phyloP scores from a whole-genome alignment of 495 filamentous ascomycete genomes.

The Penicillium alfredii region DNA sequence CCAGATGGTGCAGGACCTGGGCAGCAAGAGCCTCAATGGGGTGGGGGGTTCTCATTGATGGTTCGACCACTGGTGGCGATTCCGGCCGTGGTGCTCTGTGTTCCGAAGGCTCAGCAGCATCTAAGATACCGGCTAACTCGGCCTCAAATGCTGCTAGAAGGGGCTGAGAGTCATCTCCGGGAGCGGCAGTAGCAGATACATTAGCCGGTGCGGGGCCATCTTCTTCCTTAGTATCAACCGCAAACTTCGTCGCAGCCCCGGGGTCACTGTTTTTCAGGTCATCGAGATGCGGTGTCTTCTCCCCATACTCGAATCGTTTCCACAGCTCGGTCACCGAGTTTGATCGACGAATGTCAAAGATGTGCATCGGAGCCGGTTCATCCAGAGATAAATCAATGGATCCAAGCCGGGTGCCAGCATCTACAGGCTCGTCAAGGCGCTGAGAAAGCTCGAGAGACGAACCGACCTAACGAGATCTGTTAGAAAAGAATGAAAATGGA shows the following conservation, averaged over 20 bases:
- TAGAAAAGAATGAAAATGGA: constrained; percentile 9
- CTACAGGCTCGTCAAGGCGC: constrained; percentile 42
- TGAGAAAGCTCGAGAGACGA: constrained; percentile 47
- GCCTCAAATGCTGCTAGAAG: constrained; percentile 47
- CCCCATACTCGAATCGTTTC: constrained; percentile 27
- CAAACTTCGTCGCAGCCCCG: constrained; percentile 1
- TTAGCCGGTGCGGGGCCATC: constrained; percentile 1
- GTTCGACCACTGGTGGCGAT: constrained; percentile 10
- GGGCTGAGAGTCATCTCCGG: constrained; percentile 21
- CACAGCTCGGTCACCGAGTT: constrained; percentile 40
- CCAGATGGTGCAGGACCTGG: constrained; percentile 29
- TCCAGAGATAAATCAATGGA: constrained; percentile 9
- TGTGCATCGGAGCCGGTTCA: constrained; percentile 31
- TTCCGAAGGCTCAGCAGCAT: constrained; percentile 18
- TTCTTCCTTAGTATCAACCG: constrained; percentile 1
- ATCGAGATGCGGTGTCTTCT: not conserved
- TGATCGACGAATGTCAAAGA: constrained; percentile 44
- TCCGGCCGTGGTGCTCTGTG: constrained; percentile 8
- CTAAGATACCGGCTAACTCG: constrained; percentile 44
- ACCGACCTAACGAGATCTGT: constrained; percentile 35
- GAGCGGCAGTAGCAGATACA: not conserved
- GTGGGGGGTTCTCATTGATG: constrained; percentile 15
- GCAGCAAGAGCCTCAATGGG: constrained; percentile 26
- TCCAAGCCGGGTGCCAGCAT: constrained; percentile 1
- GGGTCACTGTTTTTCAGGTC: constrained; percentile 1